A percentile compares a stretch with the other conserved stretches of the same genome.
Evolutionary conservation across 305 asterid species (phyloP).

Genomic region (Rubia peregrina): DNA sequence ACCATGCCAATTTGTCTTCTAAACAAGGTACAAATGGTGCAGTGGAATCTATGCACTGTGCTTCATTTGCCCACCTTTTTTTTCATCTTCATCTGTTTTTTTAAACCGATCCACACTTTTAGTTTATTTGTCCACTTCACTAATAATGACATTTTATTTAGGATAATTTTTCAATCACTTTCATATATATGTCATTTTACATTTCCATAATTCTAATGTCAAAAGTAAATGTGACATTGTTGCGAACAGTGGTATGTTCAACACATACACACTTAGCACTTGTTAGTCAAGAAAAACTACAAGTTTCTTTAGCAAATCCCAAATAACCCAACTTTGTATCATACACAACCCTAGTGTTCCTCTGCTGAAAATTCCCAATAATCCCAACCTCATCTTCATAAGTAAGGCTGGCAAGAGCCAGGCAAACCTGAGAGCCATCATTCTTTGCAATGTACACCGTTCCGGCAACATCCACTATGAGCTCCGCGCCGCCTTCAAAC

Average conservation of each 20-base stretch:
- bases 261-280: background rate
- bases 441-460: slow-evolving; percentile 54
- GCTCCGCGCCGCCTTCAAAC: slow-evolving; percentile 59
- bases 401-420: slow-evolving; percentile 74
- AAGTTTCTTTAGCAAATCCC: slow-evolving; percentile 81
- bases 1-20: background rate
- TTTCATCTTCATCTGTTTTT: background rate
- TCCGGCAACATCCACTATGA: slow-evolving; percentile 61
- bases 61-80: background rate
- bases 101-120: too few species aligned
- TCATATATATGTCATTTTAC: too few species aligned
- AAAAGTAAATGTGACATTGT: too few species aligned
- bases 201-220: too few species aligned
- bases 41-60: background rate
- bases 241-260: too few species aligned
- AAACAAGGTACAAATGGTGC: background rate
- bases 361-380: slow-evolving; percentile 89
- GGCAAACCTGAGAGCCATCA: slow-evolving; percentile 81
- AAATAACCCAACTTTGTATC: slow-evolving; percentile 54
- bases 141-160: too few species aligned
- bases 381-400: slow-evolving; percentile 67
- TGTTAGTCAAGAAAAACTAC: slow-evolving; percentile 33
- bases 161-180: too few species aligned
- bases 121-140: too few species aligned
- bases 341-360: slow-evolving; percentile 64